These are phyloP conservation scores for Hemisphaericaspora xylofermentans DNA, from an alignment of 1,139 yeast species.

Conservation along the genomic window DNA sequence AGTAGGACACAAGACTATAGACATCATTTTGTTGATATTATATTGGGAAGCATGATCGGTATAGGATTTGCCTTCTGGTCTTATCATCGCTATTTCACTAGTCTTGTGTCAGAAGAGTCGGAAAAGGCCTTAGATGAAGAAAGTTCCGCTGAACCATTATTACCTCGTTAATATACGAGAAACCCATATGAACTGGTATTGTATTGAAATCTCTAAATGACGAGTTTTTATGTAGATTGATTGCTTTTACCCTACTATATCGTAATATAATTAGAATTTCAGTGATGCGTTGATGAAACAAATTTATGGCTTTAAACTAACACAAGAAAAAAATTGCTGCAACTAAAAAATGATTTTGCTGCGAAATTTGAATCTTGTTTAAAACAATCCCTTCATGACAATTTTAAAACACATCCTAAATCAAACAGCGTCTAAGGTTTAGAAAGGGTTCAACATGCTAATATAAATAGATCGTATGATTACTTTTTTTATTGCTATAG, in stretches of 20 bases:
- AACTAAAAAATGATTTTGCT: background rate
- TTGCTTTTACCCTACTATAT: background rate
- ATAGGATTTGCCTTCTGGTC: slow-evolving; percentile 19
- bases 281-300: background rate
- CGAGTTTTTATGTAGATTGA: no score
- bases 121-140: slow-evolving; percentile 15
- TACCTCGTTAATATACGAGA: slow-evolving; percentile 7
- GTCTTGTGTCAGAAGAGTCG: slow-evolving; percentile 13
- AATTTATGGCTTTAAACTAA: background rate
- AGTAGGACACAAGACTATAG: slow-evolving; percentile 72
- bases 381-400: background rate
- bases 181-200: no score
- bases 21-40: slow-evolving; percentile 71
- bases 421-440: background rate
- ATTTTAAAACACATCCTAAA: background rate
- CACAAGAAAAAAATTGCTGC: background rate
- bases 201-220: no score
- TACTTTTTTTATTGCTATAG: no score
- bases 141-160: slow-evolving; percentile 7
- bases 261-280: background rate
- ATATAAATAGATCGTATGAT: no score
- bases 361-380: background rate
- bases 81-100: slow-evolving; percentile 47
- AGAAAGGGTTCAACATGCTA: background rate
- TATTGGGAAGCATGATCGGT: slow-evolving; percentile 50